Base-by-base conservation (phyloP, 129 eudicot species). In the Pulicaria dysenterica region DNA sequence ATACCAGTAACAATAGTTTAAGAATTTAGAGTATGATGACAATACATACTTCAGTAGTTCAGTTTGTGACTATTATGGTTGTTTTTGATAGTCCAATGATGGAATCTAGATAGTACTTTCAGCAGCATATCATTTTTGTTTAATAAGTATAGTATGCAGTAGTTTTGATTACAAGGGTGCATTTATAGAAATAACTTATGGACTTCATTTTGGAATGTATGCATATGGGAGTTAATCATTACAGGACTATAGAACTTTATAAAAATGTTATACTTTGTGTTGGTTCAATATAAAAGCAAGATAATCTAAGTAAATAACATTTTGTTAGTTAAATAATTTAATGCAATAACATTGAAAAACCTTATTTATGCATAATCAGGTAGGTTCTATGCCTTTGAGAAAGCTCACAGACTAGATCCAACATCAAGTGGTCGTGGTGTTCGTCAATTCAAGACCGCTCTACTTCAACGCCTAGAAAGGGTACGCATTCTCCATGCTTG, bases 381-480 rank as follows among this genome's bases (percentile, higher is more conserved):
- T 75, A 96, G 97, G 12, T 92, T 88, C 79, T 92, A 88, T 69
- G 97, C 97, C 49, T 92, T 92, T 74, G 97, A 92, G 83, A 86
- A 89, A 77, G 97, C 96, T 60, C 96, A 92, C 74, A 86, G 83
- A 58, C 73, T 92, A 58, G 97, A 92, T 84, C 96, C 97, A 64
- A 89, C 89, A 67, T 92, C 97, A 78, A 89, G 97, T 81, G 97
- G 97, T 36, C 96, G 97, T 75, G 97, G 97, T 62, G 97, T 92
- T 73, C 97, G 94, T 80, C 97, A 92, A 67, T 92, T 92, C 77
- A 92, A 92, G 77, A 92, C 97, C 53, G 87, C 91, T 46, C 88
- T 92, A 76, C 97, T 92, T 76, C 96, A 89, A 73, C 97, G 96
- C 5, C 67, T 92, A 73, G 97, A 92, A 77, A 82, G 81, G 86